phyloP scores from a whole-genome alignment of 257 asterid species.

The Datura wrightii region DNA sequence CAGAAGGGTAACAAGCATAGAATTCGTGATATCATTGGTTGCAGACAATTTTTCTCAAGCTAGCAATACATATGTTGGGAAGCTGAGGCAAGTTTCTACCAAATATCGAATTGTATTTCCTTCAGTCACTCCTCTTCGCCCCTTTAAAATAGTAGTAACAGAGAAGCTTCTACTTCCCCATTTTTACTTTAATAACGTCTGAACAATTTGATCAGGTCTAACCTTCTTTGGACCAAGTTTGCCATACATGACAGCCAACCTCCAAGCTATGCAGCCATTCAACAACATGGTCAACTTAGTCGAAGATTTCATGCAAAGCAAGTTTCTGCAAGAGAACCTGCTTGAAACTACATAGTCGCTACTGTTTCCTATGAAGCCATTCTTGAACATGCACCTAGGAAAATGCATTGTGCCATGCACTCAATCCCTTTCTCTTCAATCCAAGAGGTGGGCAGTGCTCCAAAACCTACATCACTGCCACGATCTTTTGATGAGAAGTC shows the following conservation, averaged over 20 bases:
- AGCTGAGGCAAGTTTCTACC: constrained; percentile 6
- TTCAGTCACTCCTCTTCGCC: not conserved
- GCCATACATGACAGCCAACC: constrained; percentile 13
- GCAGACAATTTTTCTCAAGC: constrained; percentile 24
- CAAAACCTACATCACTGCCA: constrained; percentile 18
- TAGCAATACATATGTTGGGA: not conserved
- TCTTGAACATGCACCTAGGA: not conserved
- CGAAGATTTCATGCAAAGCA: constrained; percentile 14
- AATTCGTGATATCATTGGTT: constrained; percentile 11
- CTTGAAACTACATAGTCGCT: constrained; percentile 8
- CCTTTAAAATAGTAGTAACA: not conserved
- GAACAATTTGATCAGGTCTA: not conserved
- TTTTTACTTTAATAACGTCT: not conserved
- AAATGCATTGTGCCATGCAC: not conserved
- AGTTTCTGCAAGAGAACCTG: constrained; percentile 22
- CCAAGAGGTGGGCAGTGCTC: constrained; percentile 1
- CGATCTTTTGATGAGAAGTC: constrained; percentile 16
- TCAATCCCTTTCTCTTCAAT: constrained; percentile 14
- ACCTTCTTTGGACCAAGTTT: constrained; percentile 25
- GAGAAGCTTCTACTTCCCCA: not conserved
- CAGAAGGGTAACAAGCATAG: constrained; percentile 19
- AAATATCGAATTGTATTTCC: not conserved
- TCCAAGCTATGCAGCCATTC: constrained; percentile 16
- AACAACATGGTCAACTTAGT: constrained; percentile 8
- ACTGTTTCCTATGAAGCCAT: constrained; percentile 11